phyloP scores from a whole-genome alignment of 805 yeast genomes.

The Monosporozyma unispora region DNA sequence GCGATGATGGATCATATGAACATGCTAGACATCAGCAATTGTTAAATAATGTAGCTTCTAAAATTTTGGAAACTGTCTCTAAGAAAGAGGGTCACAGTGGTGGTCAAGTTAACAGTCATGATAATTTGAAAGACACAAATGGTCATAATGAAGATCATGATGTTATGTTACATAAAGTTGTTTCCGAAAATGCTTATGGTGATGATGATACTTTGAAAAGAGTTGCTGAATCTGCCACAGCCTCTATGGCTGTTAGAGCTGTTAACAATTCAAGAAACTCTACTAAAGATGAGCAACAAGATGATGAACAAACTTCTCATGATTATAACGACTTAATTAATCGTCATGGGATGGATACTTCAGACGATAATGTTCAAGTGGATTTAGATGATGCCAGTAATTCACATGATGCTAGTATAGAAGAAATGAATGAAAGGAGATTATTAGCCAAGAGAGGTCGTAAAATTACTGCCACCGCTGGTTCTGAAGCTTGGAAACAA shows the following conservation, averaged over 20 bases:
- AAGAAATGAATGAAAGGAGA: slow-evolving; percentile 2
- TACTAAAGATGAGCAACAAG: slow-evolving; percentile 6
- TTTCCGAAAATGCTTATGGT: not conserved
- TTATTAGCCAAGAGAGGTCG: slow-evolving; percentile 20
- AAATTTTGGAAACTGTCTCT: not conserved
- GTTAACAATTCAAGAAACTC: not conserved
- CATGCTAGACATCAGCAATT: slow-evolving; percentile 1
- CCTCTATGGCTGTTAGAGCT: not conserved
- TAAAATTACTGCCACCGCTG: slow-evolving; percentile 22
- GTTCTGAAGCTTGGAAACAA: slow-evolving; percentile 27
- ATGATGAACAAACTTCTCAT: not conserved
- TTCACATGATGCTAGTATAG: too few relatives aligned
- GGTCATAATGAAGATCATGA: not conserved
- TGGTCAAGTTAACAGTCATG: slow-evolving; percentile 5
- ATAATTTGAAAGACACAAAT: not conserved
- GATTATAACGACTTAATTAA: slow-evolving; percentile 1
- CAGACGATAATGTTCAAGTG: slow-evolving; percentile 5
- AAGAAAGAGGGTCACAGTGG: not conserved
- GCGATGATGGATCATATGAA: too few relatives aligned
- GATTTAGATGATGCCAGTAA: slow-evolving; percentile 3
- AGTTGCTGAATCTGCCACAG: not conserved
- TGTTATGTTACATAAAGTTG: slow-evolving; percentile 1
- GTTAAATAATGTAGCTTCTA: not conserved
- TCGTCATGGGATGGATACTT: slow-evolving; percentile 1
- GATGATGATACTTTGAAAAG: slow-evolving; percentile 1